phyloP scores from a whole-genome alignment of 2,329 filamentous ascomycete genomes.

The Colletotrichum sp. region DNA sequence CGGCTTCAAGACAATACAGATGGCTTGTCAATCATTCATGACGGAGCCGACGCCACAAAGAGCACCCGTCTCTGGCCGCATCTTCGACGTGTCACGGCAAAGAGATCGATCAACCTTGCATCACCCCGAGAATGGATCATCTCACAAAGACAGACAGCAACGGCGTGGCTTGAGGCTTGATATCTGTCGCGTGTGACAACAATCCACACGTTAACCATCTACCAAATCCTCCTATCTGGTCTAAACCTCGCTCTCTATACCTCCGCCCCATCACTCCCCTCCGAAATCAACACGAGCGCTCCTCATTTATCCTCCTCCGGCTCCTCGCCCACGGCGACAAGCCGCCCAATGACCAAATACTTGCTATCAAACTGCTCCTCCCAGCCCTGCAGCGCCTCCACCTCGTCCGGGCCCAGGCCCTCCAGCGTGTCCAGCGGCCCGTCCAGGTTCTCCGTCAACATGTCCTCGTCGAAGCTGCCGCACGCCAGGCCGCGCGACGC shows the following conservation, averaged over 20 bases:
- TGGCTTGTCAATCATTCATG: not conserved
- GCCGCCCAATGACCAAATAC: slow-evolving; percentile 90
- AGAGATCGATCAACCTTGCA: not conserved
- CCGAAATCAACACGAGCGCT: slow-evolving; percentile 38
- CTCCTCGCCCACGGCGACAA: slow-evolving; percentile 64
- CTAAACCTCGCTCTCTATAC: not conserved
- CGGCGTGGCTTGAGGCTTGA: not conserved
- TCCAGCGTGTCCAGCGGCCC: slow-evolving; percentile 80
- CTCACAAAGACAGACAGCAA: not conserved
- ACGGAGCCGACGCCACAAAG: not conserved
- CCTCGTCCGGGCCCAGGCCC: slow-evolving; percentile 75
- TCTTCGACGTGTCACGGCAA: not conserved
- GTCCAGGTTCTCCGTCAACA: slow-evolving; percentile 91
- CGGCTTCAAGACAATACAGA: not conserved
- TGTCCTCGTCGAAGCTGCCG: slow-evolving; percentile 92
- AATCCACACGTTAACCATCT: accelerated
- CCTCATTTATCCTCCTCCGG: slow-evolving; percentile 37
- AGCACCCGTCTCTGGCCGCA: accelerated
- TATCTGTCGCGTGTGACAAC: not conserved
- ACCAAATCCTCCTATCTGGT: not conserved
- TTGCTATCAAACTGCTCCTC: slow-evolving; percentile 93
- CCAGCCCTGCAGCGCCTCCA: slow-evolving; percentile 87
- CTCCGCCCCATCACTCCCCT: not conserved
- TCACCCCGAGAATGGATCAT: not conserved
- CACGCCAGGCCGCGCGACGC: slow-evolving; percentile 86